Evolutionary conservation across 306 rosid genomes (phyloP).

Genomic region (Lathyrus sativus): DNA sequence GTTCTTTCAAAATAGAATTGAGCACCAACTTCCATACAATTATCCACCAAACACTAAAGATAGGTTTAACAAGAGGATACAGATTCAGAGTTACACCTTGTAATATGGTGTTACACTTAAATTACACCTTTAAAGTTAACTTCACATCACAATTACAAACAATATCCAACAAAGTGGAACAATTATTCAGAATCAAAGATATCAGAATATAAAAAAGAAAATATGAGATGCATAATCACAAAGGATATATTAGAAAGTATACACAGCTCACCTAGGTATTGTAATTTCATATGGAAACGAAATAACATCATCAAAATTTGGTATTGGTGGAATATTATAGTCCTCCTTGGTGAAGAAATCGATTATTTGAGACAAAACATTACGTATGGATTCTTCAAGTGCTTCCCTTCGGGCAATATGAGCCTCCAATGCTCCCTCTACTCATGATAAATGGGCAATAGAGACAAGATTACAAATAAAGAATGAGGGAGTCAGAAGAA

Average conservation of each 20-base stretch:
- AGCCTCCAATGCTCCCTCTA: conserved; percentile 71
- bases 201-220: conserved; percentile 7
- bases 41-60: background rate
- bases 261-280: background rate
- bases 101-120: background rate
- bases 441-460: conserved; percentile 11
- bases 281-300: conserved; percentile 86
- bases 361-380: conserved; percentile 86
- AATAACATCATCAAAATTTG: conserved; percentile 70
- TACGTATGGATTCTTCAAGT: conserved; percentile 83
- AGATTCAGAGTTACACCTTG: too few relatives aligned
- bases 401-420: conserved; percentile 73
- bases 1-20: conserved; percentile 7
- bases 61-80: too few relatives aligned
- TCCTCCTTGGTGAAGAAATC: conserved; percentile 92
- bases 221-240: conserved; percentile 12
- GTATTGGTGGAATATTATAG: conserved; percentile 93
- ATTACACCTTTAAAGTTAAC: conserved; percentile 5
- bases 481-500: conserved; percentile 2
- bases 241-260: conserved; percentile 7
- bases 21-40: conserved; percentile 22
- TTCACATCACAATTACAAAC: conserved; percentile 24
- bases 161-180: conserved; percentile 17
- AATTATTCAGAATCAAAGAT: conserved; percentile 6
- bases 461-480: background rate